Evolutionary conservation across 2,329 filamentous ascomycete genomes (phyloP).

Genomic region (Colletotrichum gigasporum): DNA sequence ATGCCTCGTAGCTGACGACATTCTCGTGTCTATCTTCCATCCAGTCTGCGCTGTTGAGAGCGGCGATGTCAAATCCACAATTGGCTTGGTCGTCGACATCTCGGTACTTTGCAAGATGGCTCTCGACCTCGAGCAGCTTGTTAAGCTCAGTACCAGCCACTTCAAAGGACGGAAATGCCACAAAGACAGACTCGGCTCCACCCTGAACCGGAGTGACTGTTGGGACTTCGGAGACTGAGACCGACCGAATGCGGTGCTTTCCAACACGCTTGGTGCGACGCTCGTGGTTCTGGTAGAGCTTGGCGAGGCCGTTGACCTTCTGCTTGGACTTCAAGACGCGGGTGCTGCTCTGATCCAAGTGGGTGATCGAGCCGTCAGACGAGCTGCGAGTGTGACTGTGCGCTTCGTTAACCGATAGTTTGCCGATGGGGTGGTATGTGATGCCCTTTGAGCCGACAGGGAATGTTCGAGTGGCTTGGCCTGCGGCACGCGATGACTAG

Average conservation of each 20-base stretch:
- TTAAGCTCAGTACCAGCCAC: neutral
- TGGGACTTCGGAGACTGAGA: slow-evolving; percentile 1
- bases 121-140: neutral
- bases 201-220: neutral
- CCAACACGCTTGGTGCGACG: neutral
- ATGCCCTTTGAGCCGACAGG: neutral
- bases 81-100: neutral
- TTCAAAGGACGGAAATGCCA: neutral
- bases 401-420: neutral
- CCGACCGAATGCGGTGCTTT: neutral
- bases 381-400: neutral
- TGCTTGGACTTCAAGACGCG: neutral
- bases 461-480: neutral
- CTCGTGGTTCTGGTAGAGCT: neutral
- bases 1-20: neutral
- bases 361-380: neutral
- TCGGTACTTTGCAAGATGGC: neutral
- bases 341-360: neutral
- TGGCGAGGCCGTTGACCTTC: neutral
- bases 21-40: neutral
- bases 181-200: neutral
- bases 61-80: neutral
- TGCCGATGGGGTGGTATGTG: neutral
- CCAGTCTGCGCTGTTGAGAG: neutral
- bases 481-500: neutral